Evolutionary conservation across 768 basidiomycete genomes (phyloP).

Genomic region (Phanerochaete sordida): DNA sequence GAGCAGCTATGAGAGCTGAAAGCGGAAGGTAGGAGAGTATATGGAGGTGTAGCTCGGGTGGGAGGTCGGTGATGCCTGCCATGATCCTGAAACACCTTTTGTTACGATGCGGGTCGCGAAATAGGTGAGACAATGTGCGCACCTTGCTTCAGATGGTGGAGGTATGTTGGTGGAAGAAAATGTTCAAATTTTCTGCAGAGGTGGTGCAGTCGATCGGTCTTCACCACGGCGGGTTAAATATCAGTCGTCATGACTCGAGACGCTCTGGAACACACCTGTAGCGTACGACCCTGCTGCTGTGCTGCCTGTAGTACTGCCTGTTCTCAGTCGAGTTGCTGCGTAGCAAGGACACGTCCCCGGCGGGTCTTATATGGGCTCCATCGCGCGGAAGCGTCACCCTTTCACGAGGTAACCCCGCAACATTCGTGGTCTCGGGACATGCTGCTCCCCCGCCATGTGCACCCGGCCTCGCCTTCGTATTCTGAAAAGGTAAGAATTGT

Average conservation of each 20-base stretch:
- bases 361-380: background rate
- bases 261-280: background rate
- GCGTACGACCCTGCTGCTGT: background rate
- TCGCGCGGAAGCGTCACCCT: background rate
- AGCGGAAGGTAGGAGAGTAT: constrained; percentile 21
- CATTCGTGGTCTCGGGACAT: background rate
- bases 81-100: background rate
- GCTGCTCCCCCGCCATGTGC: background rate
- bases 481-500: too few relatives aligned
- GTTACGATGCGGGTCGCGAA: background rate
- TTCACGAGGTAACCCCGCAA: background rate
- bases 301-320: background rate
- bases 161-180: background rate
- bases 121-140: background rate
- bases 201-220: background rate
- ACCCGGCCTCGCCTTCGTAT: background rate
- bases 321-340: background rate
- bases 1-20: constrained; percentile 17
- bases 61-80: constrained; percentile 8
- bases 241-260: background rate
- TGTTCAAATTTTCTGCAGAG: background rate
- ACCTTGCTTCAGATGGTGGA: background rate
- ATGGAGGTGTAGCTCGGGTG: constrained; percentile 18
- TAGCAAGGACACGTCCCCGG: background rate
- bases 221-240: background rate